A percentile compares a stretch with the other conserved stretches of the same genome.
These are phyloP conservation scores for carrot (Daucus carota) DNA, from an alignment of 129 eudicot genomes.

Conservation along the genomic window DH1_v3.0 NC_030384.2:47280001-47280500, in stretches of 20 bases:
- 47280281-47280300: neutral
- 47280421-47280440: too few species aligned
- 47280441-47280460: too few species aligned
- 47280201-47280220: neutral
- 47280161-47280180: neutral
- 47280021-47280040: constrained; percentile 2
- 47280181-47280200: neutral
- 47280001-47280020: neutral
- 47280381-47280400: too few species aligned
- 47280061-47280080: constrained; percentile 43
- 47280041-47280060: constrained; percentile 49
- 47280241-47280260: neutral
- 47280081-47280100: constrained; percentile 54
- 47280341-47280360: neutral
- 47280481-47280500: too few species aligned
- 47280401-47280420: too few species aligned
- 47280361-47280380: too few species aligned
- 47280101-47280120: constrained; percentile 16
- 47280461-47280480: too few species aligned
- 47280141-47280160: neutral
- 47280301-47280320: neutral
- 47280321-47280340: too few species aligned
- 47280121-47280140: neutral
- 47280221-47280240: neutral
- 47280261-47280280: neutral